Evolutionary conservation across 2,329 filamentous ascomycete genomes (phyloP), one percentile per base, ranked within the genome.

Genomic region (Biscogniauxia marginata): DNA sequence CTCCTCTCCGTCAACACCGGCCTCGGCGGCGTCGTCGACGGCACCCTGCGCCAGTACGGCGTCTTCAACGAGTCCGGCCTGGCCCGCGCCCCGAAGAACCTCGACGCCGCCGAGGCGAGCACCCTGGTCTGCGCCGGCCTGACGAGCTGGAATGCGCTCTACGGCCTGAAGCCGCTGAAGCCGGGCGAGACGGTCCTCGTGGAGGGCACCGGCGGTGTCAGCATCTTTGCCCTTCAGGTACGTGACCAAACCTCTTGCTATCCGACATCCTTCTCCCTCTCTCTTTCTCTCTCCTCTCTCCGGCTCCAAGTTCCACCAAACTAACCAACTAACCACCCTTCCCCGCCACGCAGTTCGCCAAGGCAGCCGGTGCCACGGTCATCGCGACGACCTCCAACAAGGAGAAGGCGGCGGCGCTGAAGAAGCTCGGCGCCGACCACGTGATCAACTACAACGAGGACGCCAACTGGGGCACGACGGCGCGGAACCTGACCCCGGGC

Each of bases 191-290:
- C 71, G 63, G 85, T 90, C 3, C 77, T 90, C 30, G 85, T 85
- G 1, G 85, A 89, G 71, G 87, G 87, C n/a, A 89, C 86, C 0
- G 87, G 87, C 19, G 87, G 87, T 56, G 87, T 90, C 7, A 83
- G 79, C 59, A 78, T 89, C 57, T 88, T 88, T 56, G 86, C 80
- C 3, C 70, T 89, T n/a, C 86, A 73, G 65, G 69, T 70, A 59
- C 21, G 67, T 60, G 16, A 44, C 47, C 18, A 13, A 2, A 43
- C 22, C 1, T 7, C 6, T 13, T 16, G 3, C 21, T n/a, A 9
- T 18, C 9, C 4, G 2, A 3, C 13, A 34, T 25, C 21, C 18
- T 6, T n/a, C n/a, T 45, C 45, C 23, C 44, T 52, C 47, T 47
- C 18, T 24, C 4, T 23, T 18, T 22, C 16, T 18, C 3, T 25